Percentiles rank a stretch among this genome's conserved stretches.
These are phyloP conservation scores for Quercus glauca DNA, from an alignment of 306 rosid species.

Conservation along the genomic window DNA sequence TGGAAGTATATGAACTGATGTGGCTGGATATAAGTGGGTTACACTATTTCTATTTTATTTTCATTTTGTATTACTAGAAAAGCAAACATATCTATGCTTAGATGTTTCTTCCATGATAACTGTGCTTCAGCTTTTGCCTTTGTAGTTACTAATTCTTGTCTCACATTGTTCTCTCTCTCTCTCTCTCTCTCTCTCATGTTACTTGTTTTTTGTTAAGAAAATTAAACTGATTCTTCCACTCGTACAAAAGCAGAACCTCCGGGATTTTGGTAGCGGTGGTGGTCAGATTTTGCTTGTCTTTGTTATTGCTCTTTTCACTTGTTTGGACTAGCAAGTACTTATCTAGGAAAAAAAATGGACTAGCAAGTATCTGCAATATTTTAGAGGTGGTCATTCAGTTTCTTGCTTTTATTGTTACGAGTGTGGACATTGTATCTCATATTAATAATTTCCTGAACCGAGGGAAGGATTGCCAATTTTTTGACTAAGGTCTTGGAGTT, in stretches of 20 bases:
- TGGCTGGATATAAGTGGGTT: not conserved
- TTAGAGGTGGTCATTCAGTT: not conserved
- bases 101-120: not conserved
- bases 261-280: not conserved
- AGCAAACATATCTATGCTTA: not conserved
- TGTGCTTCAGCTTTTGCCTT: not conserved
- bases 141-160: not conserved
- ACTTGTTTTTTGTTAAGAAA: not conserved
- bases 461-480: not conserved
- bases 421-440: not conserved
- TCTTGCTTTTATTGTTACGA: not conserved
- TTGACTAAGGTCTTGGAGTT: not conserved
- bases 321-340: not conserved
- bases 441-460: not conserved
- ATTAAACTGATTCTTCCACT: not conserved
- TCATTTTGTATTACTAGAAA: not conserved
- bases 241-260: not conserved
- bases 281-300: not conserved
- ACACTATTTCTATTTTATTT: not conserved
- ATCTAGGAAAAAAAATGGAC: not conserved
- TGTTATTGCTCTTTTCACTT: not conserved
- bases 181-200: not conserved
- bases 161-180: not conserved
- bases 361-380: not conserved
- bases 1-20: not conserved